Percentiles rank a stretch among this genome's conserved stretches.
phyloP scores from a whole-genome alignment of 805 yeast species.

The Myxozyma monticola region DNA sequence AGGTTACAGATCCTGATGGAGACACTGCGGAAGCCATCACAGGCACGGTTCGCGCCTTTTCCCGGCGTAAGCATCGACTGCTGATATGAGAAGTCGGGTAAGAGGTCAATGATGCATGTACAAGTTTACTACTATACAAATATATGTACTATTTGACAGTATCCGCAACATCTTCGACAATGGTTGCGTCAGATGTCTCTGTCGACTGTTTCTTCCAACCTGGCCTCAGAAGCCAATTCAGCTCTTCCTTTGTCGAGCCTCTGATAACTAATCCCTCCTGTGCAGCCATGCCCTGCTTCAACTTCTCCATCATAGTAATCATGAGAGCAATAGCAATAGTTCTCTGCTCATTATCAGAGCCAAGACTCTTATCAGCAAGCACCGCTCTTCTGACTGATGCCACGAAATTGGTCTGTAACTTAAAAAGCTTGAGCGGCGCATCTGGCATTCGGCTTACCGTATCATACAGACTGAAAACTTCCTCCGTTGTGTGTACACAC shows the following conservation, averaged over 20 bases:
- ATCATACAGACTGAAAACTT: conserved; percentile 8
- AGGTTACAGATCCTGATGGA: not conserved
- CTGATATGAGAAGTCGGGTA: not conserved
- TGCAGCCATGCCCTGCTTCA: no score
- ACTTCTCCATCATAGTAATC: not conserved
- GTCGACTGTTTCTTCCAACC: no score
- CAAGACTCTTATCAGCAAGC: not conserved
- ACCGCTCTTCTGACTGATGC: not conserved
- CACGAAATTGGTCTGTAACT: not conserved
- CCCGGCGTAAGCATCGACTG: not conserved
- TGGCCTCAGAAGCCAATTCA: not conserved
- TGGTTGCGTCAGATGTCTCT: not conserved
- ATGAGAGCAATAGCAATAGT: conserved; percentile 3
- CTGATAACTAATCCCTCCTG: not conserved
- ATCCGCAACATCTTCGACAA: not conserved
- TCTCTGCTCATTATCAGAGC: not conserved
- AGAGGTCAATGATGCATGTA: not conserved
- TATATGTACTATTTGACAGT: not conserved
- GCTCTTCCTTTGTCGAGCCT: not conserved
- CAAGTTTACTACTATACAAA: not conserved
- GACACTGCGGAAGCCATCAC: not conserved
- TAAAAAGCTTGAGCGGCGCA: not conserved
- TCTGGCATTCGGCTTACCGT: not conserved
- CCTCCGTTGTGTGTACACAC: conserved; percentile 9
- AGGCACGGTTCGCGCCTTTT: not conserved